Conservation (phyloP, 805 yeast genomes). For the Yarrowia alimentaria region DNA sequence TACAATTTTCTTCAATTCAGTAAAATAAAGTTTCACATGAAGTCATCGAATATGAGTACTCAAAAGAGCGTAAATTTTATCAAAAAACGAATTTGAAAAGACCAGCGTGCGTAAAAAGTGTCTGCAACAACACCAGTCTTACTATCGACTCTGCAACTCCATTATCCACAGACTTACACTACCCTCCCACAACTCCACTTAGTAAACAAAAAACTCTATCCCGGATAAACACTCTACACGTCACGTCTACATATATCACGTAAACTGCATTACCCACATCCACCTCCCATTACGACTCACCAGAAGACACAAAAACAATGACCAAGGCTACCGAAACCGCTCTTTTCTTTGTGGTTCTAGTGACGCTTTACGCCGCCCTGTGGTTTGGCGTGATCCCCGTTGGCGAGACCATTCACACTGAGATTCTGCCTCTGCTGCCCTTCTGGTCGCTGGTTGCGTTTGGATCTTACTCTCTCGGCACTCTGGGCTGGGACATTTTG, state of each 20-base stretch:
- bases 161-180: too few species aligned
- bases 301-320: slow-evolving; percentile 45
- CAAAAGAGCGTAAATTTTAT: too few species aligned
- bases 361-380: slow-evolving; percentile 55
- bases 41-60: too few species aligned
- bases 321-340: slow-evolving; percentile 66
- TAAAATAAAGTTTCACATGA: too few species aligned
- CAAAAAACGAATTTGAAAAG: too few species aligned
- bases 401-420: slow-evolving; percentile 47
- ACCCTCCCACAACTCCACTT: too few species aligned
- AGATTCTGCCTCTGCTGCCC: slow-evolving; percentile 64
- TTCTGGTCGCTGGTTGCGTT: slow-evolving; percentile 68
- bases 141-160: too few species aligned
- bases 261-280: not conserved
- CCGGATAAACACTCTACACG: too few species aligned
- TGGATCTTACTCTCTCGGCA: slow-evolving; percentile 66
- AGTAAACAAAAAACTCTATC: too few species aligned
- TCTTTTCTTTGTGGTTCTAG: slow-evolving; percentile 46
- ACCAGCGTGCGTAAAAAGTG: too few species aligned
- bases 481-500: slow-evolving; percentile 65
- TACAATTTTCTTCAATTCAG: too few species aligned
- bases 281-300: not conserved
- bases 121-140: too few species aligned
- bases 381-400: slow-evolving; percentile 55
- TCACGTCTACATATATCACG: slow-evolving; percentile 12